phyloP scores from a whole-genome alignment of 768 basidiomycete species.

The Boletellus emodensis region DNA sequence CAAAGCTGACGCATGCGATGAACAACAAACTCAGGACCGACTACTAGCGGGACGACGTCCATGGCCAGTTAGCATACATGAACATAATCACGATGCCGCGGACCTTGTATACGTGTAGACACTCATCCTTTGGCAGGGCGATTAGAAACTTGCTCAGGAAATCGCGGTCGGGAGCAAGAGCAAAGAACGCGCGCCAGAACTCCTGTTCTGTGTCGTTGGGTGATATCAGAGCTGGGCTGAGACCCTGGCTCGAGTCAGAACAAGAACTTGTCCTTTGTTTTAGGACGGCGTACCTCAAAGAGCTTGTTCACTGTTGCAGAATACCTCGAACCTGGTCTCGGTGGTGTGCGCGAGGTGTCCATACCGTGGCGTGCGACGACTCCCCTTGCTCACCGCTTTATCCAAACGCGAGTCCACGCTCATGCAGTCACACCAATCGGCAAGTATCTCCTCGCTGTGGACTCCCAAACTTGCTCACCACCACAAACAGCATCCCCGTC shows the following conservation, averaged over 20 bases:
- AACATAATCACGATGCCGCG: neutral
- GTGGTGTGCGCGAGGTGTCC: conserved; percentile 10
- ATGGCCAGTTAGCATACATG: conserved; percentile 9
- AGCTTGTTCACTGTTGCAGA: conserved; percentile 45
- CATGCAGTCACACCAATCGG: conserved; percentile 26
- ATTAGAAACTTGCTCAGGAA: conserved; percentile 42
- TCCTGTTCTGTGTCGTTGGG: conserved; percentile 41
- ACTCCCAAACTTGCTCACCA: conserved; percentile 1
- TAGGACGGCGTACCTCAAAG: conserved; percentile 34
- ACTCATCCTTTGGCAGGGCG: conserved; percentile 45
- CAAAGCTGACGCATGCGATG: conserved; percentile 40
- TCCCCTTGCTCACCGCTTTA: neutral
- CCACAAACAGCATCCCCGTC: conserved; percentile 38
- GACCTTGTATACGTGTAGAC: conserved; percentile 51
- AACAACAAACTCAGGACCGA: conserved; percentile 46
- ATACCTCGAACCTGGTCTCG: conserved; percentile 44
- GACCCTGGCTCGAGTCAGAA: conserved; percentile 32
- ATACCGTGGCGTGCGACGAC: conserved; percentile 9
- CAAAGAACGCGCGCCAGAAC: conserved; percentile 53
- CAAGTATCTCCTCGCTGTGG: conserved; percentile 5
- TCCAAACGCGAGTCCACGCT: neutral
- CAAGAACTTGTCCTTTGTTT: neutral
- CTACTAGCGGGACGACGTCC: conserved; percentile 39
- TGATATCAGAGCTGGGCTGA: conserved; percentile 39
- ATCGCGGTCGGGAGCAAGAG: conserved; percentile 47